A percentile compares a stretch with the other conserved stretches of the same genome.
Conservation (phyloP, 352 stramenopile species). For the Phytopythium helicoides region DNA sequence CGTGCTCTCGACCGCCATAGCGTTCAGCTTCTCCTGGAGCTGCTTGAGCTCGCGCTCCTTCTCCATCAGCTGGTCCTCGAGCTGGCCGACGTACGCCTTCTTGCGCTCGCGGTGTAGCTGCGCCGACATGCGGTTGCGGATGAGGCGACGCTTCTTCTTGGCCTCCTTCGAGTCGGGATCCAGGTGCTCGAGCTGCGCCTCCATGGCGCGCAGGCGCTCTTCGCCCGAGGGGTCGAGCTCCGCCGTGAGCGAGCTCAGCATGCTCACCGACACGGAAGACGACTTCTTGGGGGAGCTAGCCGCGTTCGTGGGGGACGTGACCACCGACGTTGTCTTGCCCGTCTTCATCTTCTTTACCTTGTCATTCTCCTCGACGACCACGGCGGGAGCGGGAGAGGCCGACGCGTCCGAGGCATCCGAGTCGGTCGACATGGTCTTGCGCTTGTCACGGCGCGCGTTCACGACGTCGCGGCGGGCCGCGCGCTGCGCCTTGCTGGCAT, state of each 20-base stretch:
- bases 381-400: slow-evolving; percentile 7
- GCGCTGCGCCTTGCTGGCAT: slow-evolving; percentile 61
- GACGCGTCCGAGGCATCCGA: neutral
- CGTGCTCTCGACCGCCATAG: slow-evolving; percentile 60
- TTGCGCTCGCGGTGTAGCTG: slow-evolving; percentile 87
- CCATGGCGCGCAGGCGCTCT: slow-evolving; percentile 79
- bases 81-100: slow-evolving; percentile 85
- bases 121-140: slow-evolving; percentile 88
- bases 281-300: slow-evolving; percentile 8
- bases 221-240: slow-evolving; percentile 69
- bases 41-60: slow-evolving; percentile 79
- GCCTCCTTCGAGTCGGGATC: slow-evolving; percentile 87
- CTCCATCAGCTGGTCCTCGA: slow-evolving; percentile 79
- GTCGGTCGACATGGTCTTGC: slow-evolving; percentile 48
- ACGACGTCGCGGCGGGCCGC: slow-evolving; percentile 57
- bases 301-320: slow-evolving; percentile 8
- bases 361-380: slow-evolving; percentile 17
- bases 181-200: slow-evolving; percentile 78
- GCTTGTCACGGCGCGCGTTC: slow-evolving; percentile 75
- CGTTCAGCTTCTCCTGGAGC: slow-evolving; percentile 71
- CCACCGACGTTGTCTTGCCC: slow-evolving; percentile 40
- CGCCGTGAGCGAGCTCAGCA: slow-evolving; percentile 24
- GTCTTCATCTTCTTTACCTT: slow-evolving; percentile 81
- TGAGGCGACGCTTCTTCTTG: slow-evolving; percentile 88
- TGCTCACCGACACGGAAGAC: slow-evolving; percentile 3